Base-by-base conservation (phyloP, 108 stramenopile species). In the Halocafeteria seosinensis region DNA sequence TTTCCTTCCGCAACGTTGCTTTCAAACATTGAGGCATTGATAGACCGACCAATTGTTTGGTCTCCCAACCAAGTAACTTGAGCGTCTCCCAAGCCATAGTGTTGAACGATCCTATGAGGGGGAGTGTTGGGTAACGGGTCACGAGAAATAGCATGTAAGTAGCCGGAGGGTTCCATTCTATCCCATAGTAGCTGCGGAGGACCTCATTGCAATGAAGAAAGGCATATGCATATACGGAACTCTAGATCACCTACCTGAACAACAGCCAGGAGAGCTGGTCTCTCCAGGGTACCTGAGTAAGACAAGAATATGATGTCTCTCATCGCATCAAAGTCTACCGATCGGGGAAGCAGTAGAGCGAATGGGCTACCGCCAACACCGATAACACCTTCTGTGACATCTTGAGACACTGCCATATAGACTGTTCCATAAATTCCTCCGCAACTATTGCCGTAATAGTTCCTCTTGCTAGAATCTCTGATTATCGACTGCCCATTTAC, bases 31-130 rank as follows among this genome's bases (percentile, higher is more conserved):
- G 13, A 17, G 1, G 12, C 57, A 2, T n/a, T 35, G 2, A 30
- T 17, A 21, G 17, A 24, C 21, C 57, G 57, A 17, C 57, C 57
- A 35, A 59, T 6, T 13, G 2, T 13, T 21, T 59, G 12, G 11
- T 12, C 57, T 13, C 13, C 57, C 57, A 59, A 12, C 57, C 57
- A 59, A 11, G 5, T 30, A 17, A 59, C 57, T 35, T 59, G 57
- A 2, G 57, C 57, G 28, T 59, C 57, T 12, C 57, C 57, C 11
- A n/a, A 2, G 27, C 57, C 57, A n/a, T 59, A 59, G 57, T 59
- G 57, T 11, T 35, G 2, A 6, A 59, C 5, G 13, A 59, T 35
- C 21, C 12, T 2, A 35, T 26, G 57, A 17, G 2, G 11, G 21
- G 17, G 27, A 11, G 28, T 30, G 57, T 17, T 17, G 27, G 57